Conservation (phyloP, 768 basidiomycete genomes). For the Phanerochaete sordida region DNA sequence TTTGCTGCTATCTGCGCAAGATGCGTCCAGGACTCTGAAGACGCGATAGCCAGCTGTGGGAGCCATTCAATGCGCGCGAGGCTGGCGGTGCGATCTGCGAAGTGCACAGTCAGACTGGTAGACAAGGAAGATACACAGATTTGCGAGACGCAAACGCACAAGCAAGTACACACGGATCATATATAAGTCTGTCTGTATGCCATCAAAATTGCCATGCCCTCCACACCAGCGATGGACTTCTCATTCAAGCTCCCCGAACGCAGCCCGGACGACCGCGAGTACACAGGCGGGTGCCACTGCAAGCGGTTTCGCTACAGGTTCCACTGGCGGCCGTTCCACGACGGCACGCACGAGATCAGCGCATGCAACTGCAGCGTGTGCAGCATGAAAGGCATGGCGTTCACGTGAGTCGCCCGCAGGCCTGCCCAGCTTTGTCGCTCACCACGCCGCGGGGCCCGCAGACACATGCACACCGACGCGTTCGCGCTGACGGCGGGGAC, state of each 20-base stretch:
- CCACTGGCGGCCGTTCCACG: background rate
- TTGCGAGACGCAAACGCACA: too few species aligned
- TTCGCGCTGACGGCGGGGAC: background rate
- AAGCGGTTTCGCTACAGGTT: background rate
- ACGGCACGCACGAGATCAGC: background rate
- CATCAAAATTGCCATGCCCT: background rate
- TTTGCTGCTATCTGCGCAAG: too few species aligned
- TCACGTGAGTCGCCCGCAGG: background rate
- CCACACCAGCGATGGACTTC: background rate
- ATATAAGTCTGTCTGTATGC: too few species aligned
- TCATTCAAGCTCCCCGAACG: too few species aligned
- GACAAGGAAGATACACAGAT: too few species aligned
- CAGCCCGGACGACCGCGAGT: background rate
- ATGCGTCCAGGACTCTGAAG: too few species aligned
- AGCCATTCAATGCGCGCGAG: too few species aligned
- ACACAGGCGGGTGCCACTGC: constrained; percentile 3
- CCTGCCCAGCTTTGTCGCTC: too few species aligned
- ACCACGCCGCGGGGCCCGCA: background rate
- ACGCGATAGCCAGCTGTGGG: too few species aligned
- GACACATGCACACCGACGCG: background rate
- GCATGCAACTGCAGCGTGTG: background rate
- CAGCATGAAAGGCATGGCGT: background rate
- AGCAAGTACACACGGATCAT: too few species aligned
- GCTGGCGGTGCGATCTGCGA: too few species aligned
- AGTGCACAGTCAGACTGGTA: too few species aligned